Evolutionary conservation across 2,329 filamentous ascomycete genomes (phyloP), one percentile per base, ranked within the genome.

Genomic region (Aspergillus carbonarius): DNA sequence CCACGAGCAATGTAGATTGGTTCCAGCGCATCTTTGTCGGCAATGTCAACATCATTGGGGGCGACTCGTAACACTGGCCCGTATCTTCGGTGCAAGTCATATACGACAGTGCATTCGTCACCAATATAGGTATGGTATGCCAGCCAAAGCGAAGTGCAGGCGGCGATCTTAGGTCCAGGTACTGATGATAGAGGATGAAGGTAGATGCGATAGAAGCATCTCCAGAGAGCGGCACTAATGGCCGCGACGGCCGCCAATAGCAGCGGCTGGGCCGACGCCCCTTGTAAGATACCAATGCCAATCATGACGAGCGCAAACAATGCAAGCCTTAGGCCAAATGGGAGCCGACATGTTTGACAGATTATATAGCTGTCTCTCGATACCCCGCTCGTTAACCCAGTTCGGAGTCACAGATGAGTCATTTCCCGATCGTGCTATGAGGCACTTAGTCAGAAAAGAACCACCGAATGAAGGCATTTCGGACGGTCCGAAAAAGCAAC

Each of bases 1-100:
- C 83, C 82, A 37, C 74, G 78, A 2, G 76, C 71, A 12, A 79
- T 67, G 66, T 86, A 86, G 32, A 86, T 83, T 1, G 79, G 71
- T 0, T 76, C 70, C 23, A 83, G 65, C 0, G 79, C 82, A 15
- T 72, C 74, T 9, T 77, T 77, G 50, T 80, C 78, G 7, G 77
- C 67, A 52, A 82, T 76, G 55, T 78, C 73, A 39, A 79, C 65
- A 25, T 73, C 71, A 54, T 75, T 72, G 1, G 76, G 76, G 1
- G 70, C 76, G 1, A 76, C 70, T 5, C 76, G 73, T 8, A 78
- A 59, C 1, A 76, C 66, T 8, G 70, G 66, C 1, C 73, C 74
- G 60, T 76, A 74, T 50, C 64, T 65, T 32, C 67, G 53, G 61
- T 78, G 76, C 5, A 76, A 66, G 2, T 60, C 23, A 23, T 53